A percentile compares a stretch with the other conserved stretches of the same genome.
These are phyloP conservation scores for Pseudocercospora pini-densiflorae DNA, from an alignment of 2,329 filamentous ascomycete species.

Conservation along the genomic window DNA sequence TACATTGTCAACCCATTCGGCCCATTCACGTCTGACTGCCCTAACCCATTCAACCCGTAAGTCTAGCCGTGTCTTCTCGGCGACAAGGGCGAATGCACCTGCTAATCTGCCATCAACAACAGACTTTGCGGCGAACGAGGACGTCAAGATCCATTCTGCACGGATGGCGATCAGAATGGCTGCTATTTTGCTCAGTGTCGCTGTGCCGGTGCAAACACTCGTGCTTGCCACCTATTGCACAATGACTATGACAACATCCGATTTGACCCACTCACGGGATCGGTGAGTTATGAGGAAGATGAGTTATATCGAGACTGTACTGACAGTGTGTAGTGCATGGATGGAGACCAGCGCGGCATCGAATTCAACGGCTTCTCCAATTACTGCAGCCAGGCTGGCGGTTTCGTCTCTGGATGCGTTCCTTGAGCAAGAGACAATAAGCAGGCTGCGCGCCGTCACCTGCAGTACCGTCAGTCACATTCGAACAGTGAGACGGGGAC, in stretches of 20 bases:
- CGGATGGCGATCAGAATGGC: background rate
- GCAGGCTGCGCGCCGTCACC: background rate
- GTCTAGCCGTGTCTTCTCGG: background rate
- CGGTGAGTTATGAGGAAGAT: background rate
- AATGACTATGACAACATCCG: background rate
- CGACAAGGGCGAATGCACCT: background rate
- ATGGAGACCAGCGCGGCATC: background rate
- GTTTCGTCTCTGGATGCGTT: background rate
- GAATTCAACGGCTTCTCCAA: background rate
- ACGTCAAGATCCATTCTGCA: background rate
- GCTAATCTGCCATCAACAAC: background rate
- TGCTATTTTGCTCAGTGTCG: background rate
- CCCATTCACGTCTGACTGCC: background rate
- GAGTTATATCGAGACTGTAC: background rate
- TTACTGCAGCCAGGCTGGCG: background rate
- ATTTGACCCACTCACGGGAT: background rate
- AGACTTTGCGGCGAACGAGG: background rate
- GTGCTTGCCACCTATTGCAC: background rate
- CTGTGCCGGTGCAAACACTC: background rate
- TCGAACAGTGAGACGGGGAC: background rate
- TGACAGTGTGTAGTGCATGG: slow-evolving; percentile 3
- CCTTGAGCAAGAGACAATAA: background rate
- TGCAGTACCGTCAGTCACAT: background rate
- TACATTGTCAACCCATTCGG: background rate
- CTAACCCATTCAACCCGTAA: background rate